Conservation (phyloP, 306 rosid species). For the Phaseolus lunatus region DNA sequence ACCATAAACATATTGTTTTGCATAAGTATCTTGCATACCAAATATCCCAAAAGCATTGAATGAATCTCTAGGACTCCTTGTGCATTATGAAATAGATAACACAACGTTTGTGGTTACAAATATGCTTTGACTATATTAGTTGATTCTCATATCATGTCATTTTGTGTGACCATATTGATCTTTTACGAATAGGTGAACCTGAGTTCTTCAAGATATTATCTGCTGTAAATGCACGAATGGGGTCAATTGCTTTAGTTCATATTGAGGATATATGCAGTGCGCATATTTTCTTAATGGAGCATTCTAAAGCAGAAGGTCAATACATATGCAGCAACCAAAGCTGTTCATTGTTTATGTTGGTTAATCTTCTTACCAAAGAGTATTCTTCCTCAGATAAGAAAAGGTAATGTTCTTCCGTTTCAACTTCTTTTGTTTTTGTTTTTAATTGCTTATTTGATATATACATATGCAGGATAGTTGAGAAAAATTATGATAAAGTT, state of each 20-base stretch:
- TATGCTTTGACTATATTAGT: background rate
- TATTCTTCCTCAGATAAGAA: conserved; percentile 52
- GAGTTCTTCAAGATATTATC: conserved; percentile 58
- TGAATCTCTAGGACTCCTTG: background rate
- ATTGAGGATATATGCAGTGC: conserved; percentile 83
- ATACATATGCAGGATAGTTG: conserved; percentile 47
- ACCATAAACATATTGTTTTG: background rate
- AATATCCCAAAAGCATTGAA: background rate
- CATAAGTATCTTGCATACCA: background rate
- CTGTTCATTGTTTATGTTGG: conserved; percentile 51
- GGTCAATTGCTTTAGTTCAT: conserved; percentile 76
- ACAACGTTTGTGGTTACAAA: conserved; percentile 5
- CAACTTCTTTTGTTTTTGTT: background rate
- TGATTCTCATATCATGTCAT: conserved; percentile 14
- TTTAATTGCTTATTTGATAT: background rate
- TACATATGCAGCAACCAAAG: conserved; percentile 71
- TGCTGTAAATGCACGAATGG: conserved; percentile 76
- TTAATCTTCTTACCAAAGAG: conserved; percentile 51
- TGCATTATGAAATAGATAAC: conserved; percentile 8
- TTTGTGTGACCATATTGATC: conserved; percentile 7
- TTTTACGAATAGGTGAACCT: conserved; percentile 55
- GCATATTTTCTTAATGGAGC: conserved; percentile 80
- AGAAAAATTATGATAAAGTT: conserved; percentile 50
- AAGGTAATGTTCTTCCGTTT: conserved; percentile 44
- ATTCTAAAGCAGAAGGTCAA: conserved; percentile 66